Conservation (phyloP, 306 rosid species). For the Gastrolobium villosum region DNA sequence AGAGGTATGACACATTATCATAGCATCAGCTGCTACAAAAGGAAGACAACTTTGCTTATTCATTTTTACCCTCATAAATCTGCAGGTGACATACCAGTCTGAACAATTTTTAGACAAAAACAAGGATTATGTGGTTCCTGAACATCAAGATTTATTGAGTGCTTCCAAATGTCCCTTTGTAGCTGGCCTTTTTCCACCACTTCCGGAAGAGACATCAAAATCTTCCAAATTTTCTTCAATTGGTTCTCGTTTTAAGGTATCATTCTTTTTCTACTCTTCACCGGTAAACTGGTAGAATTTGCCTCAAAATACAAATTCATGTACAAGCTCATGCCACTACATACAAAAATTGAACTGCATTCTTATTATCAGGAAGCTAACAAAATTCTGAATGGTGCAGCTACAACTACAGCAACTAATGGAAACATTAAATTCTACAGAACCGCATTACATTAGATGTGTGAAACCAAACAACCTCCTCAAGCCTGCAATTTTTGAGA, state of each 20-base stretch:
- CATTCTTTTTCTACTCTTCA: slow-evolving; percentile 36
- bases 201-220: slow-evolving; percentile 91
- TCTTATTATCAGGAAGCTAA: slow-evolving; percentile 54
- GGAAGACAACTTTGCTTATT: slow-evolving; percentile 28
- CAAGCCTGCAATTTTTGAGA: slow-evolving; percentile 97
- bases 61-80: slow-evolving; percentile 46
- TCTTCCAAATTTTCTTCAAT: slow-evolving; percentile 97
- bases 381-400: slow-evolving; percentile 71
- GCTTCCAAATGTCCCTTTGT: slow-evolving; percentile 95
- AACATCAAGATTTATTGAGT: slow-evolving; percentile 91
- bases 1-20: slow-evolving; percentile 72
- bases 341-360: slow-evolving; percentile 43
- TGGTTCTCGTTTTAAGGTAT: slow-evolving; percentile 98
- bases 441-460: slow-evolving; percentile 98
- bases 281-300: slow-evolving; percentile 17
- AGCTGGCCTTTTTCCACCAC: slow-evolving; percentile 97
- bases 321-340: slow-evolving; percentile 40
- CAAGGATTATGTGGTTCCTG: slow-evolving; percentile 97
- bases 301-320: slow-evolving; percentile 30
- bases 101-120: slow-evolving; percentile 97
- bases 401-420: slow-evolving; percentile 89
- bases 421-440: slow-evolving; percentile 94
- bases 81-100: slow-evolving; percentile 92
- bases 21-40: slow-evolving; percentile 42
- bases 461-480: slow-evolving; percentile 96